Evolutionary conservation across 1,284 basidiomycete genomes (phyloP).

Genomic region (Vanrija sp.): DNA sequence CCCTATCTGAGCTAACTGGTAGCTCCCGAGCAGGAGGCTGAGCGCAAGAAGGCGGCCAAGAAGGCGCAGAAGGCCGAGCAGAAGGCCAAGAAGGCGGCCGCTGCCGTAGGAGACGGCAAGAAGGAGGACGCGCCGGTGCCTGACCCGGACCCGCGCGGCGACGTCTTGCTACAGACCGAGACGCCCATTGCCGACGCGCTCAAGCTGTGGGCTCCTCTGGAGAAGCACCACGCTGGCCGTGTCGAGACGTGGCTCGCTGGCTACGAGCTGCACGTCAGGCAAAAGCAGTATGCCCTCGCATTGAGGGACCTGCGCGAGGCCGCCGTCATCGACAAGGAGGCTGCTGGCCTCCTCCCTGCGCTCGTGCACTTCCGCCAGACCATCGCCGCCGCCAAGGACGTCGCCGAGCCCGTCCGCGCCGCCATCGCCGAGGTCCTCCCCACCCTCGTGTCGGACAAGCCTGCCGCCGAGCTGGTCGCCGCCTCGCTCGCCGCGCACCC

Average conservation of each 20-base stretch:
- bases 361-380: conserved; percentile 61
- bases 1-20: conserved; percentile 2
- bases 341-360: conserved; percentile 68
- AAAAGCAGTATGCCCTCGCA: conserved; percentile 77
- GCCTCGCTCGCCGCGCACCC: conserved; percentile 62
- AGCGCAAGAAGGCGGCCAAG: conserved; percentile 64
- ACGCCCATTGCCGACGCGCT: conserved; percentile 74
- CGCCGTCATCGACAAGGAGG: conserved; percentile 56
- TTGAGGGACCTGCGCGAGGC: conserved; percentile 65
- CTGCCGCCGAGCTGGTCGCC: conserved; percentile 61
- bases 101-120: conserved; percentile 63
- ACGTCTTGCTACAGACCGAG: conserved; percentile 61
- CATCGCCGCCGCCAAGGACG: conserved; percentile 37
- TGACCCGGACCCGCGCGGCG: conserved; percentile 80
- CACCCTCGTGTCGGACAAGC: conserved; percentile 54
- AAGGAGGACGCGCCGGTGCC: conserved; percentile 57
- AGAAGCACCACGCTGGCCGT: conserved; percentile 54
- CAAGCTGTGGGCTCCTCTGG: conserved; percentile 68
- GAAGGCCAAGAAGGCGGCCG: conserved; percentile 64
- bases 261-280: conserved; percentile 76
- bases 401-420: conserved; percentile 44
- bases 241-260: conserved; percentile 69
- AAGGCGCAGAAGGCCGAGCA: conserved; percentile 88
- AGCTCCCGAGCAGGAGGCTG: conserved; percentile 48
- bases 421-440: conserved; percentile 49